Evolutionary conservation across 1,139 yeast genomes (phyloP).

Genomic region (Scheffersomyces segobiensis): DNA sequence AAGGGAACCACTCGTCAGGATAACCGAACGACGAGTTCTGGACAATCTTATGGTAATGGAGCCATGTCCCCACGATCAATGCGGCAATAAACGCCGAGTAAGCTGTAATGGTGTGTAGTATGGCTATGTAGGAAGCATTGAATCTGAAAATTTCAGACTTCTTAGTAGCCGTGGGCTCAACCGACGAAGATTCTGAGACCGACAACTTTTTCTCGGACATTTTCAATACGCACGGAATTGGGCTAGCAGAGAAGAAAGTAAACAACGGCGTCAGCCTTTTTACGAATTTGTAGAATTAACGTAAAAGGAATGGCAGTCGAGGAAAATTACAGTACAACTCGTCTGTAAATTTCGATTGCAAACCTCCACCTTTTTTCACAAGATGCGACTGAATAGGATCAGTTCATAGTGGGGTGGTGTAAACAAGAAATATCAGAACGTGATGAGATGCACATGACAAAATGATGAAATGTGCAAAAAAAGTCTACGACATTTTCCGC

Average conservation of each 20-base stretch:
- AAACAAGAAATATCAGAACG: neutral
- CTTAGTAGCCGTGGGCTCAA: constrained; percentile 2
- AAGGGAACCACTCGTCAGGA: constrained; percentile 98
- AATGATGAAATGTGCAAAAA: too few relatives aligned
- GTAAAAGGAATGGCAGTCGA: neutral
- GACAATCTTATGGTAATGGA: constrained; percentile 86
- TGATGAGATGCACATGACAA: neutral
- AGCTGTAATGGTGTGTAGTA: constrained; percentile 73
- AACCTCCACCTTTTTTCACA: neutral
- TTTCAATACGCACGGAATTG: neutral
- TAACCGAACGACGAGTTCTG: constrained; percentile 82
- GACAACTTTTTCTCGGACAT: neutral
- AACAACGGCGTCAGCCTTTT: neutral
- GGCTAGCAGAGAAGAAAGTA: neutral
- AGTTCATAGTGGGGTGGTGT: neutral
- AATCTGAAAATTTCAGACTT: constrained; percentile 19
- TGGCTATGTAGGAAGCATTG: constrained; percentile 66
- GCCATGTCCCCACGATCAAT: constrained; percentile 63
- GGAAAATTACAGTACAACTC: neutral
- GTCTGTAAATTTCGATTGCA: neutral
- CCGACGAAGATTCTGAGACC: neutral
- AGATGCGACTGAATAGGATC: neutral
- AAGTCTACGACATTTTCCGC: neutral
- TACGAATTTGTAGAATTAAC: neutral
- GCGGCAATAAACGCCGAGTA: constrained; percentile 74